Evolutionary conservation across 2,329 filamentous ascomycete species (phyloP).

Genomic region (Pestalotiopsis sp.): DNA sequence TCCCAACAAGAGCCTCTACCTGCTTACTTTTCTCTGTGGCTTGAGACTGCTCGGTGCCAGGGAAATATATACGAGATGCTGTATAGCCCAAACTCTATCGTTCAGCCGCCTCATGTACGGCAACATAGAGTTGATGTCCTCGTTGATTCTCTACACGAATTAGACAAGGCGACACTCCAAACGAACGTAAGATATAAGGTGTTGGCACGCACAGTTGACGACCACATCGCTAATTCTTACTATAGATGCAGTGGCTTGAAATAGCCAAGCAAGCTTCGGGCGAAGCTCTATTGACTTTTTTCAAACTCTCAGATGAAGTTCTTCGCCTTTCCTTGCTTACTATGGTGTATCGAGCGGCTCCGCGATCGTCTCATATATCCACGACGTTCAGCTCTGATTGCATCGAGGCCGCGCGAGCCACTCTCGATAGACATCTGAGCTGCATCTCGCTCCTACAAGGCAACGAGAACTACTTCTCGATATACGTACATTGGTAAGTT

Average conservation of each 20-base stretch:
- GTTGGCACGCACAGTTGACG: neutral
- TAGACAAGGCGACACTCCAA: neutral
- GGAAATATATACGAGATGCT: conserved; percentile 59
- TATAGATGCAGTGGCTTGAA: neutral
- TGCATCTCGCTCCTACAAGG: conserved; percentile 44
- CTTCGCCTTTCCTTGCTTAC: conserved; percentile 50
- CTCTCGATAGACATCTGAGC: conserved; percentile 44
- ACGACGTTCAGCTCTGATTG: conserved; percentile 50
- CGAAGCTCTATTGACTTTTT: conserved; percentile 17
- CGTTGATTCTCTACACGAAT: neutral
- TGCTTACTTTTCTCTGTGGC: conserved; percentile 42
- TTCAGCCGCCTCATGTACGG: neutral
- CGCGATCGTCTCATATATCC: conserved; percentile 40
- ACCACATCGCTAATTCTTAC: neutral
- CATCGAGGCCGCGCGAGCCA: conserved; percentile 48
- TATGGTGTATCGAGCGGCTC: conserved; percentile 53
- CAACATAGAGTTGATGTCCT: neutral
- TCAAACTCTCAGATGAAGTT: conserved; percentile 40
- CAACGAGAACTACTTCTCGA: conserved; percentile 41
- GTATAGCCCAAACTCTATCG: conserved; percentile 45
- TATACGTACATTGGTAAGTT: conserved; percentile 53
- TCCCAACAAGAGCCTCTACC: neutral
- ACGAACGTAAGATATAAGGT: neutral
- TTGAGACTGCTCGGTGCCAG: conserved; percentile 55
- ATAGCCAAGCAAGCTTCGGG: neutral